Evolutionary conservation across 1,284 basidiomycete species (phyloP).

Genomic region (Rhodofomes roseus): DNA sequence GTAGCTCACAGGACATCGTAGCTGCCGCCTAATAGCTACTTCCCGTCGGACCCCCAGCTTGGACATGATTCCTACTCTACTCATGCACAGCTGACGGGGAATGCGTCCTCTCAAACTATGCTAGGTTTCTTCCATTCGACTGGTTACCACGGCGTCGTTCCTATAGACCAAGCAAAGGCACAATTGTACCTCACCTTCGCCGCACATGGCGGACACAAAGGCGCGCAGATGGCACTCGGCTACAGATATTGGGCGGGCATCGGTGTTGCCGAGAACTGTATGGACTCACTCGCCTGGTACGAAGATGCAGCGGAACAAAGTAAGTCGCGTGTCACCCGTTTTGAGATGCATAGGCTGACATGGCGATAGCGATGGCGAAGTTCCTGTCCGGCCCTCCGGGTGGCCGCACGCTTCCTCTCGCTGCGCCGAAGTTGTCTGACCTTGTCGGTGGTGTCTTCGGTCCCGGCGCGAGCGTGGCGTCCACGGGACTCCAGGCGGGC

Average conservation of each 20-base stretch:
- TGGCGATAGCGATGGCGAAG: conserved; percentile 55
- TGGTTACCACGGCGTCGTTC: conserved; percentile 73
- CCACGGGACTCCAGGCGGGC: conserved; percentile 71
- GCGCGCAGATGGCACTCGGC: conserved; percentile 89
- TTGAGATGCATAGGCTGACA: conserved; percentile 1
- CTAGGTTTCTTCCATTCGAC: conserved; percentile 87
- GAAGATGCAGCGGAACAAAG: conserved; percentile 82
- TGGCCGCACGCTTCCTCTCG: conserved; percentile 82
- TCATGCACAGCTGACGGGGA: conserved; percentile 68
- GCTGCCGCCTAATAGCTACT: conserved; percentile 70
- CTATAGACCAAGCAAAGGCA: conserved; percentile 69
- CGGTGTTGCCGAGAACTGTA: conserved; percentile 83
- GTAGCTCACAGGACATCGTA: conserved; percentile 22
- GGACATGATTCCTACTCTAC: conserved; percentile 57
- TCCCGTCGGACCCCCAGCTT: conserved; percentile 53
- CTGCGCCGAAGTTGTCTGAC: conserved; percentile 84
- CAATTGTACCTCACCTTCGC: conserved; percentile 93
- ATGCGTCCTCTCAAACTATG: conserved; percentile 80
- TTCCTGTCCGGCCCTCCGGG: conserved; percentile 89
- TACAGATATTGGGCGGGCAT: conserved; percentile 97
- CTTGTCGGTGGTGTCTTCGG: conserved; percentile 90
- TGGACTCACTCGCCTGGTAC: conserved; percentile 82
- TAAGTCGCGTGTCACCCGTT: conserved; percentile 27
- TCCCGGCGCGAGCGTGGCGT: conserved; percentile 88
- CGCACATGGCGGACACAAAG: conserved; percentile 81